Base-by-base conservation (phyloP, 1,284 basidiomycete genomes). In the Rhizoctonia solani region DNA sequence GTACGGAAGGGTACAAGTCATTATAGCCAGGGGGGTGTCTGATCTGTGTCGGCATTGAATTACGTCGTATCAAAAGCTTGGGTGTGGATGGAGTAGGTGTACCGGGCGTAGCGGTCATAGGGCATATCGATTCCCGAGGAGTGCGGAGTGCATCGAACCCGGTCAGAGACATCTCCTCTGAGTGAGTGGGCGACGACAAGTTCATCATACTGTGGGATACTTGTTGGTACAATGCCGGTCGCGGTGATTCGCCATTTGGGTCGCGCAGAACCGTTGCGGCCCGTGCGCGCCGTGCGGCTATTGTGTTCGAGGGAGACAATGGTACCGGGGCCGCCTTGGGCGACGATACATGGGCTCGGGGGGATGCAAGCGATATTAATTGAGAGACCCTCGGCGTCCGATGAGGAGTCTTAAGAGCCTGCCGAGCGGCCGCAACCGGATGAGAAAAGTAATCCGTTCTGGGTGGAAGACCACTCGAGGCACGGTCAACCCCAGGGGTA, bases 121-220 rank as follows among this genome's bases (percentile, higher is more conserved):
- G 37, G 4, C 71, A 71, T 1, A 69, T 66, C 53, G 72, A 71
- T 16, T 71, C 52, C 63, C 6, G 72, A 70, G 27, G 61, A 66
- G 23, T 73, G 69, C 4, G 73, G 69, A 56, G 73, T 58, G n/a
- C 68, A 11, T 66, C 53, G 61, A 54, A 44, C n/a, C 14, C 21
- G 3, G 27, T 14, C 37, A 69, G 34, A 41, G 71, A 69, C n/a
- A 70, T 71, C 30, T 50, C 66, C 67, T 73, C 71, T 69, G 73
- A 68, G 71, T 72, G 68, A 66, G 74, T 70, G 72, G 75, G 69
- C 71, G 75, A 74, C 74, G 69, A 69, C n/a, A 86, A 75, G 72
- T 86, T 80, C 70, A 83, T 74, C 81, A 85, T 82, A 54, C 82
- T 83, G 54, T 77, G 82, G 30, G 90, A 92, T 0, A 82, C 81